Conservation (phyloP, 2,329 filamentous ascomycete species). For the Thelonectria blattea region DNA sequence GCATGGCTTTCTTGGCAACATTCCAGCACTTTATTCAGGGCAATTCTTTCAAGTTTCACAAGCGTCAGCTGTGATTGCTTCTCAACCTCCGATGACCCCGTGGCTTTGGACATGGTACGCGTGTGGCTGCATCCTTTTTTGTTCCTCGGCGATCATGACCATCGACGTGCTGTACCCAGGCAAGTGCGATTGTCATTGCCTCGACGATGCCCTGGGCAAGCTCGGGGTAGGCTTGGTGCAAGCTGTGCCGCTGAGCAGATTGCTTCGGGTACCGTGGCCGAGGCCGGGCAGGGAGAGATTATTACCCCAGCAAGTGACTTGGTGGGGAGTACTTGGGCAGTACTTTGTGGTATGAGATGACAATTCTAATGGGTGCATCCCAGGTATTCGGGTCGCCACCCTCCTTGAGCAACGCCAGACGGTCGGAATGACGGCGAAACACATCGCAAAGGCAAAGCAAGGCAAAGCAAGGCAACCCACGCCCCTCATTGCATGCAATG, state of each 20-base stretch:
- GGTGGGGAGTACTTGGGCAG: neutral
- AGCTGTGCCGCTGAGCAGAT: too few species aligned
- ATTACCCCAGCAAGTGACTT: neutral
- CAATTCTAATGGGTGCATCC: neutral
- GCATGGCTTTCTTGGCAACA: conserved; percentile 8
- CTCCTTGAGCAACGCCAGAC: neutral
- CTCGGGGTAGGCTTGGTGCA: too few species aligned
- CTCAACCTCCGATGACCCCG: neutral
- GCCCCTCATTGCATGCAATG: conserved; percentile 11
- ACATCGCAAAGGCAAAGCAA: neutral
- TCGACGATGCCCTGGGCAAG: neutral
- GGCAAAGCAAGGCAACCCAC: neutral
- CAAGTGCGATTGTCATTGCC: too few species aligned
- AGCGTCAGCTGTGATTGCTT: neutral
- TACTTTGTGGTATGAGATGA: neutral
- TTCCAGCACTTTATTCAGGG: conserved; percentile 3
- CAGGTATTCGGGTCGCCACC: neutral
- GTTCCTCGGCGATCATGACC: neutral
- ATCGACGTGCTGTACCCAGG: neutral
- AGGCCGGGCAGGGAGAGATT: neutral
- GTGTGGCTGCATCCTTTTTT: conserved; percentile 7
- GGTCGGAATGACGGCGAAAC: conserved; percentile 1
- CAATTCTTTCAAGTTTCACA: neutral
- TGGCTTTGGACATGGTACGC: conserved; percentile 2
- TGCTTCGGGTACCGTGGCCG: conserved; percentile 10